Conservation (phyloP, 192 early-diverging fungal species). For the Linnemannia elongata region DNA sequence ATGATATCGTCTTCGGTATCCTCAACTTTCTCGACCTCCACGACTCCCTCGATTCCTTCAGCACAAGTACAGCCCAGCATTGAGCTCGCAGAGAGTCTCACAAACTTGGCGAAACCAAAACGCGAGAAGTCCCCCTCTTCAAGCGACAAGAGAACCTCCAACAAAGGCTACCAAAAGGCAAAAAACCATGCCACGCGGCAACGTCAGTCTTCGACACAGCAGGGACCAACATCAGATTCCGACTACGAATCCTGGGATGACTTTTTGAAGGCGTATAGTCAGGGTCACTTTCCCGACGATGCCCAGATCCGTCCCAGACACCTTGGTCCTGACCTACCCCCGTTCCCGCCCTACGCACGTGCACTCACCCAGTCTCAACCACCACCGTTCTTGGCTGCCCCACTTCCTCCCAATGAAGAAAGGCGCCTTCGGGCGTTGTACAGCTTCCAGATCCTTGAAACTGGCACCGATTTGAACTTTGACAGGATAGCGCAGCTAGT, state of each 20-base stretch:
- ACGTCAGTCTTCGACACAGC: neutral
- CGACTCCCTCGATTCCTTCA: neutral
- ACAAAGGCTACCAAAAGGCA: neutral
- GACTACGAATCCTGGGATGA: slow-evolving; percentile 39
- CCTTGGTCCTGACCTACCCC: slow-evolving; percentile 18
- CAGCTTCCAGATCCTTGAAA: slow-evolving; percentile 38
- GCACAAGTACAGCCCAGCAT: neutral
- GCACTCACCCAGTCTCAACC: neutral
- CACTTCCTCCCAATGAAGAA: slow-evolving; percentile 38
- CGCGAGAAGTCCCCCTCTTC: neutral
- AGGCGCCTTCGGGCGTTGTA: slow-evolving; percentile 39
- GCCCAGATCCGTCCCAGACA: neutral
- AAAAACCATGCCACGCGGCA: neutral
- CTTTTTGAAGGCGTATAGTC: slow-evolving; percentile 22
- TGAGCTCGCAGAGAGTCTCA: neutral
- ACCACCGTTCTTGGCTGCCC: slow-evolving; percentile 26
- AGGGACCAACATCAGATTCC: neutral
- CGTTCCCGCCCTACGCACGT: slow-evolving; percentile 23
- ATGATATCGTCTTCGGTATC: neutral
- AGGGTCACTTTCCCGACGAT: slow-evolving; percentile 30
- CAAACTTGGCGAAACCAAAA: neutral
- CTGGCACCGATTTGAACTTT: slow-evolving; percentile 43
- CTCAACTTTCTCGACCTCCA: neutral
- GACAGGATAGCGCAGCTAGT: slow-evolving; percentile 46
- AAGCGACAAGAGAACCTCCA: neutral